Conservation (phyloP, 768 basidiomycete species). For the Boletus edulis region DNA sequence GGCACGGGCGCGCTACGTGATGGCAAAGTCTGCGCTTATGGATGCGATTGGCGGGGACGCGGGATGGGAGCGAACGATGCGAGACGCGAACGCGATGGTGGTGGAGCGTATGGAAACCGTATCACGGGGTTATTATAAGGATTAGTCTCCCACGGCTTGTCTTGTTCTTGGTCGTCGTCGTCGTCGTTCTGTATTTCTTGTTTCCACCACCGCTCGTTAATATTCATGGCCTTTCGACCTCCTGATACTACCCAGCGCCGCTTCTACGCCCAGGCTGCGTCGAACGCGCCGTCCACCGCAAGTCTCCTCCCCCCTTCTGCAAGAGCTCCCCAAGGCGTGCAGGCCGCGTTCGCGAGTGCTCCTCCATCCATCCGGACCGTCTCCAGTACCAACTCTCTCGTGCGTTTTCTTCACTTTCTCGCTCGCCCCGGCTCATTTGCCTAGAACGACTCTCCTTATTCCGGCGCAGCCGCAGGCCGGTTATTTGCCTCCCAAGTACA, state of each 20-base stretch:
- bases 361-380: constrained; percentile 36
- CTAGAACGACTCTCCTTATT: constrained; percentile 43
- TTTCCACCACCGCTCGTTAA: constrained; percentile 16
- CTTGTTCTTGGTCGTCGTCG: constrained; percentile 1
- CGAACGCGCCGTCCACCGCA: constrained; percentile 48
- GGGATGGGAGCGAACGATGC: neutral
- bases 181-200: neutral
- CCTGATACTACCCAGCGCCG: constrained; percentile 39
- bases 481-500: constrained; percentile 27
- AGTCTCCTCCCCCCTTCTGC: constrained; percentile 46
- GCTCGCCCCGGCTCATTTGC: neutral
- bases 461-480: constrained; percentile 32
- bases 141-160: neutral
- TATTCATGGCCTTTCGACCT: constrained; percentile 22
- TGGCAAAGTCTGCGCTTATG: constrained; percentile 42
- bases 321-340: constrained; percentile 32
- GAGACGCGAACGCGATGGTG: constrained; percentile 44
- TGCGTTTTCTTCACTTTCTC: constrained; percentile 23
- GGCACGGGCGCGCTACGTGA: constrained; percentile 41
- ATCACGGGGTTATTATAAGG: neutral
- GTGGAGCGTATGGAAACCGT: constrained; percentile 47
- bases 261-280: constrained; percentile 38
- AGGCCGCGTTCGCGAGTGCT: constrained; percentile 42
- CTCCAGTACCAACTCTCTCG: constrained; percentile 42
- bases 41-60: constrained; percentile 31